A percentile compares a stretch with the other conserved stretches of the same genome.
phyloP scores from a whole-genome alignment of 768 basidiomycete species.

The Naganishia friedmannii region DNA sequence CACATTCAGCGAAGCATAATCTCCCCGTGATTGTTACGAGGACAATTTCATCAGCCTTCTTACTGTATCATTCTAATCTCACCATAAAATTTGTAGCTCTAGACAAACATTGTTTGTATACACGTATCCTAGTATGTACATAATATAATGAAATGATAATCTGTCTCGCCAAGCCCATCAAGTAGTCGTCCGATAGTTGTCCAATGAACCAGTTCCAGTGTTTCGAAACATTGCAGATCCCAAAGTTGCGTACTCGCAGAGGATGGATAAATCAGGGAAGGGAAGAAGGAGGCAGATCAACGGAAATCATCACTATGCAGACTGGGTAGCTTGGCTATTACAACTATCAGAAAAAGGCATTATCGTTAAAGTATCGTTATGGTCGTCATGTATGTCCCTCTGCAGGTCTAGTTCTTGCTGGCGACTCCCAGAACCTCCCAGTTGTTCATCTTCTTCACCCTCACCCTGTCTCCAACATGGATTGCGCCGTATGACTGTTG shows the following conservation, averaged over 20 bases:
- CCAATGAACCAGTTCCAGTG: too few relatives aligned
- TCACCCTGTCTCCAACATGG: constrained; percentile 24
- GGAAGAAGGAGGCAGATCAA: too few relatives aligned
- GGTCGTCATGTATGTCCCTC: background rate
- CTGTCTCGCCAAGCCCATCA: background rate
- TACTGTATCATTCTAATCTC: background rate
- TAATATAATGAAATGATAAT: constrained; percentile 1
- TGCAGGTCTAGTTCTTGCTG: background rate
- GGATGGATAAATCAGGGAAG: too few relatives aligned
- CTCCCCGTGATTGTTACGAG: background rate
- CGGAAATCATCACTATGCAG: background rate
- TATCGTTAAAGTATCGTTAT: constrained; percentile 5
- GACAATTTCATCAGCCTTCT: background rate
- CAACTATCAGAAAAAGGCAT: background rate
- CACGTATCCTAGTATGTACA: background rate
- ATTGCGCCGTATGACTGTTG: background rate
- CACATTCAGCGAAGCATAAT: background rate
- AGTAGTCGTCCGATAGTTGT: too few relatives aligned
- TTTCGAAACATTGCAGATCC: too few relatives aligned
- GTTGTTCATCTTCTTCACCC: constrained; percentile 1
- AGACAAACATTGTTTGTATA: background rate
- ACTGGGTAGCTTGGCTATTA: background rate
- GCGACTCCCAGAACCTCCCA: constrained; percentile 15
- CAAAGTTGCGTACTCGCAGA: too few relatives aligned
- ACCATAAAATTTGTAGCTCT: background rate